These are phyloP conservation scores for Ensete glaucum DNA, from an alignment of 176 grass and related monocot species.

Conservation along the genomic window DNA sequence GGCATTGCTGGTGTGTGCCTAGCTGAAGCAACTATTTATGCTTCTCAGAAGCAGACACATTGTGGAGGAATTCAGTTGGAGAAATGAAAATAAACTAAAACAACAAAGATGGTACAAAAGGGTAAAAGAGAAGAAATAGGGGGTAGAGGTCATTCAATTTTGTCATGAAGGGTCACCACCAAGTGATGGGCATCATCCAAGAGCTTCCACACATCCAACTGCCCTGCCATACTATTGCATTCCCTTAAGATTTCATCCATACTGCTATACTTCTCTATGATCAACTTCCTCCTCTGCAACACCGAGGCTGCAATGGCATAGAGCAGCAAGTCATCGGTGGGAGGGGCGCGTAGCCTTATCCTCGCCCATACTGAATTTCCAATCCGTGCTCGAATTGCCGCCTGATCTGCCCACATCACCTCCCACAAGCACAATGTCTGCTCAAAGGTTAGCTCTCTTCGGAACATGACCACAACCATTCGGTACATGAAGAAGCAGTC, in stretches of 20 bases:
- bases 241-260: slow-evolving; percentile 99
- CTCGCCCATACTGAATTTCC: slow-evolving; percentile 55
- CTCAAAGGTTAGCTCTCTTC: slow-evolving; percentile 91
- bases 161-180: slow-evolving; percentile 51
- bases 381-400: slow-evolving; percentile 63
- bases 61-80: neutral
- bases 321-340: slow-evolving; percentile 77
- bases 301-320: slow-evolving; percentile 92
- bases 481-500: slow-evolving; percentile 95
- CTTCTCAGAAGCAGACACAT: neutral
- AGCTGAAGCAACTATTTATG: neutral
- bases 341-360: slow-evolving; percentile 52
- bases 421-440: slow-evolving; percentile 88
- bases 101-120: neutral
- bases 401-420: slow-evolving; percentile 93
- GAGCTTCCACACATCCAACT: slow-evolving; percentile 94
- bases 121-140: neutral
- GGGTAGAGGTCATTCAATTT: slow-evolving; percentile 37
- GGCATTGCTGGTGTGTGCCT: neutral
- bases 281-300: slow-evolving; percentile 87
- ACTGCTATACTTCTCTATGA: slow-evolving; percentile 82
- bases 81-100: neutral
- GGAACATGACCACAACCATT: slow-evolving; percentile 94
- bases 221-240: slow-evolving; percentile 86
- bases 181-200: slow-evolving; percentile 81